These are phyloP conservation scores for Micractinium sp. DNA, from an alignment of 139 green algal genomes.

Conservation along the genomic window DNA sequence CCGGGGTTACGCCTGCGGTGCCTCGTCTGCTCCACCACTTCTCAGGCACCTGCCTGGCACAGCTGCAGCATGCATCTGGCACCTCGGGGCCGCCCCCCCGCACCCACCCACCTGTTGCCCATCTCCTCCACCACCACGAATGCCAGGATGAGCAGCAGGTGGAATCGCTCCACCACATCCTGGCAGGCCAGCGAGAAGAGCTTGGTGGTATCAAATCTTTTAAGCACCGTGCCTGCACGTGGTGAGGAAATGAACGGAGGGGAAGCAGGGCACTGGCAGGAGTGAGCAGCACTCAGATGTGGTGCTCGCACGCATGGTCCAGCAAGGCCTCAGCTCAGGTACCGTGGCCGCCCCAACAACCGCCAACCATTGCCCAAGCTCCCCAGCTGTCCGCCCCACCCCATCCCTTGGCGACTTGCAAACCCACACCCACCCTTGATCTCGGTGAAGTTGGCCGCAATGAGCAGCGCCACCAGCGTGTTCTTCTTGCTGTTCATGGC, in stretches of 20 bases:
- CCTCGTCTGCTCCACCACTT: neutral
- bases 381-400: too few species aligned
- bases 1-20: neutral
- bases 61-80: neutral
- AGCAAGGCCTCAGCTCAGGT: too few species aligned
- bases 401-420: too few species aligned
- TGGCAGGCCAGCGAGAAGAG: slow-evolving; percentile 71
- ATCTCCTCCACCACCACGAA: slow-evolving; percentile 91
- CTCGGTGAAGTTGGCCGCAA: slow-evolving; percentile 92
- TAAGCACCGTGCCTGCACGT: slow-evolving; percentile 70
- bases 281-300: neutral
- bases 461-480: slow-evolving; percentile 84
- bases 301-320: too few species aligned
- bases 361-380: too few species aligned
- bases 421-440: slow-evolving; percentile 71
- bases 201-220: slow-evolving; percentile 72
- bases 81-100: neutral
- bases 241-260: neutral
- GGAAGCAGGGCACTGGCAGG: neutral
- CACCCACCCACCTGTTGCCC: slow-evolving; percentile 33
- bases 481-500: slow-evolving; percentile 83
- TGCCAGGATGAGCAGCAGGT: slow-evolving; percentile 77
- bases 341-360: too few species aligned
- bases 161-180: slow-evolving; percentile 91
- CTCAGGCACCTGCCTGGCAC: neutral